phyloP scores from a whole-genome alignment of 805 yeast genomes.

The Teunomyces lycoperdinae region DNA sequence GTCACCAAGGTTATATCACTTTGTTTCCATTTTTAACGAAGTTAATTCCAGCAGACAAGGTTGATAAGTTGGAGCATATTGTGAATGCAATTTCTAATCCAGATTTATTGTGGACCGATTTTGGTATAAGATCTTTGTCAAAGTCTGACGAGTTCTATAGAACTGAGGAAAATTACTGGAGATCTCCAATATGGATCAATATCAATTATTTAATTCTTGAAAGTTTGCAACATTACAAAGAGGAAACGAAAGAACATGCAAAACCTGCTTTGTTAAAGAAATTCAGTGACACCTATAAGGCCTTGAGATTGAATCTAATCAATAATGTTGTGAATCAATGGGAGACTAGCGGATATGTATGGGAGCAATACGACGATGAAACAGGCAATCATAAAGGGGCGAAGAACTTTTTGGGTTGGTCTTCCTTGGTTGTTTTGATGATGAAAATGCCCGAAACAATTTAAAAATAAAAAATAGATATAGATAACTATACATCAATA shows the following conservation, averaged over 20 bases:
- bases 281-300: slow-evolving; percentile 42
- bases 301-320: slow-evolving; percentile 66
- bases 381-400: slow-evolving; percentile 80
- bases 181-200: slow-evolving; percentile 91
- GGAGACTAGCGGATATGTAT: slow-evolving; percentile 73
- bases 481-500: not conserved
- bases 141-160: slow-evolving; percentile 63
- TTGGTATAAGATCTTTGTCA: slow-evolving; percentile 80
- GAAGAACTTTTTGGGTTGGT: slow-evolving; percentile 93
- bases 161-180: slow-evolving; percentile 90
- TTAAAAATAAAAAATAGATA: slow-evolving; percentile 1
- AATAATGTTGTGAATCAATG: slow-evolving; percentile 67
- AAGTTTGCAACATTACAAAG: slow-evolving; percentile 56
- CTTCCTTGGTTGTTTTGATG: slow-evolving; percentile 73
- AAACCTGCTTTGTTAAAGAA: slow-evolving; percentile 39
- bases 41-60: slow-evolving; percentile 48
- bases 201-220: slow-evolving; percentile 83
- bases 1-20: slow-evolving; percentile 87
- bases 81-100: slow-evolving; percentile 65
- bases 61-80: slow-evolving; percentile 46
- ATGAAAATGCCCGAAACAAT: slow-evolving; percentile 72
- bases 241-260: slow-evolving; percentile 23
- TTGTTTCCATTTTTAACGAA: slow-evolving; percentile 80
- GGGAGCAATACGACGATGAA: slow-evolving; percentile 84
- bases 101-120: slow-evolving; percentile 70